Percentiles rank a stretch among this genome's conserved stretches.
Conservation (phyloP, 78 protist genomes). For the Dictyostelium brefeldianum region DNA sequence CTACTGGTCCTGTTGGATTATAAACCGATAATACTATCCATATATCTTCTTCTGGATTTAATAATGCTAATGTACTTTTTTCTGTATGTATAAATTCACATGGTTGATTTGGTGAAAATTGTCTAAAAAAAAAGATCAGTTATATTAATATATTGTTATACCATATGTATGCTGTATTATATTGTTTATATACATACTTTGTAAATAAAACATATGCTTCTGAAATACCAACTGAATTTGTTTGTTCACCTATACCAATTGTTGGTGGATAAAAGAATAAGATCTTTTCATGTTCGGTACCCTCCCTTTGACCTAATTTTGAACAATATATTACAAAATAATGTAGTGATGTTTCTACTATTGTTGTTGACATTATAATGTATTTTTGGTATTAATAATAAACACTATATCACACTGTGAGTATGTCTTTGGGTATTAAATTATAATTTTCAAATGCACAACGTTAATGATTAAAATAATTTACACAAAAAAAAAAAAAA, state of each 20-base stretch:
- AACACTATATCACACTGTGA: too few relatives aligned
- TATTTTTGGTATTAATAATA: too few relatives aligned
- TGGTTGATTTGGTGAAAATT: slow-evolving; percentile 73
- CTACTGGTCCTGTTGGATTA: neutral
- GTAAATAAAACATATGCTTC: slow-evolving; percentile 87
- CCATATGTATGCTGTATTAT: neutral
- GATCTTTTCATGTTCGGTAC: slow-evolving; percentile 80
- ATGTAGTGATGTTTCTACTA: slow-evolving; percentile 29
- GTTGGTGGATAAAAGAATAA: slow-evolving; percentile 79
- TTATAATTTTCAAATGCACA: too few relatives aligned
- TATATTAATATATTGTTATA: too few relatives aligned
- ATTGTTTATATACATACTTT: too few relatives aligned
- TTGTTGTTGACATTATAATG: neutral
- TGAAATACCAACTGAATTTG: slow-evolving; percentile 72
- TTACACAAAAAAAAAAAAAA: too few relatives aligned
- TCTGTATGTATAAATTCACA: slow-evolving; percentile 78
- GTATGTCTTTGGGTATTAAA: too few relatives aligned
- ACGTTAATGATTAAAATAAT: too few relatives aligned
- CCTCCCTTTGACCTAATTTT: slow-evolving; percentile 77
- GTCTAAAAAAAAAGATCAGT: too few relatives aligned
- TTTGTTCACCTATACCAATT: slow-evolving; percentile 57
- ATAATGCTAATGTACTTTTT: slow-evolving; percentile 30
- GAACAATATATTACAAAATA: slow-evolving; percentile 78
- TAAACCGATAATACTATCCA: slow-evolving; percentile 80
- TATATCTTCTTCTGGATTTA: slow-evolving; percentile 64